A percentile compares a stretch with the other conserved stretches of the same genome.
phyloP scores from a whole-genome alignment of 441 rosid genomes.

The Euphorbia schlechtendalii region DNA sequence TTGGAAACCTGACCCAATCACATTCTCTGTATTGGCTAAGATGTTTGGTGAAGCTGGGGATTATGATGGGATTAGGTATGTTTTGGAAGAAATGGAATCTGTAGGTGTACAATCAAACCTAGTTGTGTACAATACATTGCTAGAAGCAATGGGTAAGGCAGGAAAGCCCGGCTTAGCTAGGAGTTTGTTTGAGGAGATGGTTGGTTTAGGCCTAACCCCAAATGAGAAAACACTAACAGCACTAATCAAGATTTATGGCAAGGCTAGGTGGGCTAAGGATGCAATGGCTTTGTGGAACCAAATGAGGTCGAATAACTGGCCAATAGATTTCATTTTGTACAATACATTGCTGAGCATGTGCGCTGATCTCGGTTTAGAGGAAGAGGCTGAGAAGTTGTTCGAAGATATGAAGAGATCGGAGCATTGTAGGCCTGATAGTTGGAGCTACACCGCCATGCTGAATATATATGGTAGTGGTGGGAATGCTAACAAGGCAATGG shows the following conservation, averaged over 20 bases:
- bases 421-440: slow-evolving; percentile 60
- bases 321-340: slow-evolving; percentile 74
- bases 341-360: slow-evolving; percentile 91
- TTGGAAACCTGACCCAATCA: slow-evolving; percentile 78
- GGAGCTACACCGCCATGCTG: slow-evolving; percentile 86
- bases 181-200: slow-evolving; percentile 72
- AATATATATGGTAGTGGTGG: slow-evolving; percentile 76
- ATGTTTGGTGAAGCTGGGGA: slow-evolving; percentile 92
- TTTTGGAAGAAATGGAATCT: slow-evolving; percentile 76
- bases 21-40: slow-evolving; percentile 73
- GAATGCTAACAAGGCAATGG: slow-evolving; percentile 61
- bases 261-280: slow-evolving; percentile 86
- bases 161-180: slow-evolving; percentile 83
- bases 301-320: slow-evolving; percentile 66
- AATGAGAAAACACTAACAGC: slow-evolving; percentile 78
- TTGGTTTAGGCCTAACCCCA: slow-evolving; percentile 60
- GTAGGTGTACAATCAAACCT: slow-evolving; percentile 78
- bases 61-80: slow-evolving; percentile 84
- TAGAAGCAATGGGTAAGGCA: slow-evolving; percentile 87
- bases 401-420: slow-evolving; percentile 65
- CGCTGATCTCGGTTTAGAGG: slow-evolving; percentile 79
- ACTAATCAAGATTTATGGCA: slow-evolving; percentile 81
- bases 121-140: slow-evolving; percentile 76
- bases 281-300: slow-evolving; percentile 73
- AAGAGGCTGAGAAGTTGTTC: slow-evolving; percentile 80